Conservation (phyloP, 805 yeast species). For the Wickerhamiella alocasiicola region DNA sequence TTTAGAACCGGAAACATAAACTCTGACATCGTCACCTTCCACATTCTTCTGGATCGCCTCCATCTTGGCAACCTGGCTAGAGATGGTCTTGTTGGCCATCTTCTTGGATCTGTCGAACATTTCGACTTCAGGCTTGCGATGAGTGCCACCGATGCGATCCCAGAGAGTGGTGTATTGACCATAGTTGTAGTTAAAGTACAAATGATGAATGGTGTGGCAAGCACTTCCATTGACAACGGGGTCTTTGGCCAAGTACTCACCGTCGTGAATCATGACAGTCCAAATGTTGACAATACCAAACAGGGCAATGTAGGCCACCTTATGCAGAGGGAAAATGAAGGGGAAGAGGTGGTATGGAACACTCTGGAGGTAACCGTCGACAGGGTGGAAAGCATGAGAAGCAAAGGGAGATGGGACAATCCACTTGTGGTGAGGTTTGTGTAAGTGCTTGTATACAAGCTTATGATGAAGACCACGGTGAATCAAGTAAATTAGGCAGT, state of each 20-base stretch:
- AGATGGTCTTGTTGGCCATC: conserved; percentile 52
- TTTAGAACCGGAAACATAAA: conserved; percentile 35
- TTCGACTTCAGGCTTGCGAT: conserved; percentile 83
- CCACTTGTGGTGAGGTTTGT: conserved; percentile 99
- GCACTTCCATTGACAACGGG: conserved; percentile 96
- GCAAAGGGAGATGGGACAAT: conserved; percentile 97
- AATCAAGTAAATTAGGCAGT: conserved; percentile 78
- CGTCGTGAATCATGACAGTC: conserved; percentile 99
- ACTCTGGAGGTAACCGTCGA: conserved; percentile 89
- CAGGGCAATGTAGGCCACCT: conserved; percentile 63
- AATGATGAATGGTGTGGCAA: conserved; percentile 92
- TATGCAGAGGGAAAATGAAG: conserved; percentile 83
- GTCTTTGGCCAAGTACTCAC: conserved; percentile 85
- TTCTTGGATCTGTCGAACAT: conserved; percentile 55
- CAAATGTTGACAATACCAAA: conserved; percentile 92
- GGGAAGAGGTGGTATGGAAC: conserved; percentile 91
- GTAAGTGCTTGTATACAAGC: conserved; percentile 65
- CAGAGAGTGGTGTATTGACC: conserved; percentile 97
- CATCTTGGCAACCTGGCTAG: conserved; percentile 56
- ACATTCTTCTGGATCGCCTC: conserved; percentile 66
- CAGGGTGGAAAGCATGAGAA: conserved; percentile 96
- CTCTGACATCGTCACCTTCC: conserved; percentile 68
- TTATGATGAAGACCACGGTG: conserved; percentile 96
- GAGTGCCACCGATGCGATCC: conserved; percentile 92
- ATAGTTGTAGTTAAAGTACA: conserved; percentile 94